Evolutionary conservation across 139 green algal species (phyloP).

Genomic region (Spirogloea muscicola): DNA sequence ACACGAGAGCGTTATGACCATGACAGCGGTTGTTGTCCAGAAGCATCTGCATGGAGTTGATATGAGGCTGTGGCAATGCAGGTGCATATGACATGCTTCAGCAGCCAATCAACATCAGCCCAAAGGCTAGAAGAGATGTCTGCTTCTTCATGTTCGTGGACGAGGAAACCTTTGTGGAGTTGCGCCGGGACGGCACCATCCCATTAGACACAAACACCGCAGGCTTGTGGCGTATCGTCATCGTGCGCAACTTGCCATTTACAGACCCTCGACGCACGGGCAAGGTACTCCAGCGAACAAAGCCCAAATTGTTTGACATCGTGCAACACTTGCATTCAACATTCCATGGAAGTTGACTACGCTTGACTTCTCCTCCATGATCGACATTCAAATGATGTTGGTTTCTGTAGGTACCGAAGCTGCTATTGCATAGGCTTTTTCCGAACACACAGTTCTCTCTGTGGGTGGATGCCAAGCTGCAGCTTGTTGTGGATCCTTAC

Average conservation of each 20-base stretch:
- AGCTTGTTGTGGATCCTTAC: conserved; percentile 35
- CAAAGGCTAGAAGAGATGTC: background rate
- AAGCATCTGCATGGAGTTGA: too few species aligned
- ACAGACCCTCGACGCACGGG: background rate
- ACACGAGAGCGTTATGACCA: too few species aligned
- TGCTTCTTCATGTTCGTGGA: conserved; percentile 33
- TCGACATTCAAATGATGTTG: too few species aligned
- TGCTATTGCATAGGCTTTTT: conserved; percentile 44
- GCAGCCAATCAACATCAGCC: conserved; percentile 14
- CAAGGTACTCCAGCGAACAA: too few species aligned
- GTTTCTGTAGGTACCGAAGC: conserved; percentile 33
- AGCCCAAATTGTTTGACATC: too few species aligned
- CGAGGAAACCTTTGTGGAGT: conserved; percentile 9
- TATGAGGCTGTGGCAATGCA: too few species aligned
- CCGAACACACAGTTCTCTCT: conserved; percentile 28
- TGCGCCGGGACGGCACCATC: background rate
- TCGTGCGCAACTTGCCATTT: conserved; percentile 8
- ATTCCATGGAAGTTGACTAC: too few species aligned
- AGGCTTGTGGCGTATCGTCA: conserved; percentile 19
- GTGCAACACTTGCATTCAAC: too few species aligned
- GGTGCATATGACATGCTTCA: conserved; percentile 19
- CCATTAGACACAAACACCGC: background rate
- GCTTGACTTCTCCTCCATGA: too few species aligned
- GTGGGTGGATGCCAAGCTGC: conserved; percentile 45
- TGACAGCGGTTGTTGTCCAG: too few species aligned